Evolutionary conservation across 108 stramenopile species (phyloP), one percentile per base, ranked within the genome.

Genomic region (Cyclostephanos tholiformis): DNA sequence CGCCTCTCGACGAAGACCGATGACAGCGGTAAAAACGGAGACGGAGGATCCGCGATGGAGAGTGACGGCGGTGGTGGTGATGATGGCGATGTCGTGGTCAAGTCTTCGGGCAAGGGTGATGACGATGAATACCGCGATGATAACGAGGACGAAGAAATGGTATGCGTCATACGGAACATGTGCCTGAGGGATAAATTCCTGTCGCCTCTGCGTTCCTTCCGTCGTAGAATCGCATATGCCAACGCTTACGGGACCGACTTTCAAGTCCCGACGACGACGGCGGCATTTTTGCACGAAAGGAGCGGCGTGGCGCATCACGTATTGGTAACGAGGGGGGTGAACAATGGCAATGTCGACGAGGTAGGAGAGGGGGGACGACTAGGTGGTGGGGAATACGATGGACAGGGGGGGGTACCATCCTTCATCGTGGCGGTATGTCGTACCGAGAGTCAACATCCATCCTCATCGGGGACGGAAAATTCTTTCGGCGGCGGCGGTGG

Each of bases 211-310:
- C 62, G 72, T 1, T 62, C 69, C 51, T 95, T 95, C 77, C 87
- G 89, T 17, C 79, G 82, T 62, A 63, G 94, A 10, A 86, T 92
- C 30, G 91, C 91, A 10, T 95, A 91, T 82, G 91, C 91, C 74
- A 95, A 95, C 82, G 89, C 89, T n/a, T 95, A 88, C 53, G 78
- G 85, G 23, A 95, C 94, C 6, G 94, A 95, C 75, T 95, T 95
- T 84, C 90, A 90, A 9, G 94, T 95, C 13, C 94, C 94, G 1
- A 82, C 84, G 11, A 61, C 69, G 23, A 95, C 94, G 2, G 94
- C 94, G 22, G 91, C 94, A 11, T 95, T 95, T 76, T 76, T 95
- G 69, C 71, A 79, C 29, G 85, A 82, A 10, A 69, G 82, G 1
- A 86, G 85, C 29, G 61, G 84, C 27, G 91, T 90, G 10, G 85